phyloP scores from a whole-genome alignment of 768 basidiomycete genomes.

The Pisolithus sp. region DNA sequence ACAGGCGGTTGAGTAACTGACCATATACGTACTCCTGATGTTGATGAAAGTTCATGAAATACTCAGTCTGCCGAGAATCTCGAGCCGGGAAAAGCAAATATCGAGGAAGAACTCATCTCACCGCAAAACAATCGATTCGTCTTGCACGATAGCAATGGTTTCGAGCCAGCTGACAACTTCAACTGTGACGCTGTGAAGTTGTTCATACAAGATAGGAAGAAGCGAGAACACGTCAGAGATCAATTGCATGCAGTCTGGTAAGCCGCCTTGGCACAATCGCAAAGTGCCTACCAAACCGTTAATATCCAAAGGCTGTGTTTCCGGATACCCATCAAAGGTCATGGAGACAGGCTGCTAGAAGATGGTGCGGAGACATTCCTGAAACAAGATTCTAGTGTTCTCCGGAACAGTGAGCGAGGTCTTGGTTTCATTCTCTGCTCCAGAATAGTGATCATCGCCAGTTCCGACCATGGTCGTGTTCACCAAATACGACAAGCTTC shows the following conservation, averaged over 20 bases:
- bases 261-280: neutral
- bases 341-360: neutral
- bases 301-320: constrained; percentile 1
- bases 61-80: neutral
- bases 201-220: constrained; percentile 6
- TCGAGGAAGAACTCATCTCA: constrained; percentile 9
- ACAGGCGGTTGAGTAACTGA: neutral
- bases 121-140: constrained; percentile 6
- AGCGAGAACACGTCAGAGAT: neutral
- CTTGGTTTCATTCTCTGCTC: too few relatives aligned
- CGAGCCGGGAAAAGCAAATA: constrained; percentile 5
- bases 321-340: neutral
- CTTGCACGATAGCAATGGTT: constrained; percentile 13
- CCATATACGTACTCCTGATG: neutral
- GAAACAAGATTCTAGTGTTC: neutral
- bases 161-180: constrained; percentile 6
- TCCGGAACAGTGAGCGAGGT: neutral
- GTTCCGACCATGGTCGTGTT: neutral
- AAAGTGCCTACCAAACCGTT: neutral
- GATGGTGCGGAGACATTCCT: neutral
- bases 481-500: too few relatives aligned
- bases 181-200: constrained; percentile 2
- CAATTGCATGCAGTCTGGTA: constrained; percentile 13
- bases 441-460: neutral
- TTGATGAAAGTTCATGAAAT: neutral